phyloP scores from a whole-genome alignment of 768 basidiomycete genomes.

The Piloderma croceum region DNA sequence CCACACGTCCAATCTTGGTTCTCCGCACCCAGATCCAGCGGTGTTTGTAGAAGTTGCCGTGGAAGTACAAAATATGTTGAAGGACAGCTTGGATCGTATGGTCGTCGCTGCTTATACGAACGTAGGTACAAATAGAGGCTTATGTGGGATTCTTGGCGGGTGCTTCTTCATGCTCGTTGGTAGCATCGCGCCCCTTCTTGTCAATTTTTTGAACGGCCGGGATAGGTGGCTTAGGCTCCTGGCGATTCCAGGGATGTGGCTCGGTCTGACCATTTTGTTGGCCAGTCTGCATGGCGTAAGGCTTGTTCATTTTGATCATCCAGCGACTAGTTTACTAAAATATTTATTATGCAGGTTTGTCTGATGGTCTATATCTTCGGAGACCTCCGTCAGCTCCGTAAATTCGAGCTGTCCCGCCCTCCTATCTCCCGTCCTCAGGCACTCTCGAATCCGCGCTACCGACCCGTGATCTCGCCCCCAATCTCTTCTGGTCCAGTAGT shows the following conservation, averaged over 20 bases:
- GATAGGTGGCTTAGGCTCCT: conserved; percentile 54
- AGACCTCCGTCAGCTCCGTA: conserved; percentile 70
- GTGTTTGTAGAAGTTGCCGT: conserved; percentile 56
- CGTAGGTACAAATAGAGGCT: conserved; percentile 63
- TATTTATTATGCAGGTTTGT: conserved; percentile 42
- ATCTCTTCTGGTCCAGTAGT: conserved; percentile 14
- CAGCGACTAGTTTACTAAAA: background rate
- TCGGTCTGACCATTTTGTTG: conserved; percentile 58
- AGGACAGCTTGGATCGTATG: conserved; percentile 60
- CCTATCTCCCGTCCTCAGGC: conserved; percentile 46
- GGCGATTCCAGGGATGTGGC: conserved; percentile 65
- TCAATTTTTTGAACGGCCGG: conserved; percentile 41
- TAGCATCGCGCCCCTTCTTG: conserved; percentile 41
- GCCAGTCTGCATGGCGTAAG: conserved; percentile 67
- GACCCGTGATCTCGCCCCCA: background rate
- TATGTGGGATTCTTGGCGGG: conserved; percentile 67
- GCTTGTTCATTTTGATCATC: conserved; percentile 1
- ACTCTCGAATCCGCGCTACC: background rate
- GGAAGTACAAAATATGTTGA: conserved; percentile 54
- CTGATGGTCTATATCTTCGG: conserved; percentile 77
- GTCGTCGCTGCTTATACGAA: conserved; percentile 64
- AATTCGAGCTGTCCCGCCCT: conserved; percentile 71
- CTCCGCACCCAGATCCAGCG: conserved; percentile 49
- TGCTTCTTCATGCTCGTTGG: conserved; percentile 42
- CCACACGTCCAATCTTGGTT: conserved; percentile 36